Base-by-base conservation (phyloP, 257 asterid species). In the Avicennia marina region DNA sequence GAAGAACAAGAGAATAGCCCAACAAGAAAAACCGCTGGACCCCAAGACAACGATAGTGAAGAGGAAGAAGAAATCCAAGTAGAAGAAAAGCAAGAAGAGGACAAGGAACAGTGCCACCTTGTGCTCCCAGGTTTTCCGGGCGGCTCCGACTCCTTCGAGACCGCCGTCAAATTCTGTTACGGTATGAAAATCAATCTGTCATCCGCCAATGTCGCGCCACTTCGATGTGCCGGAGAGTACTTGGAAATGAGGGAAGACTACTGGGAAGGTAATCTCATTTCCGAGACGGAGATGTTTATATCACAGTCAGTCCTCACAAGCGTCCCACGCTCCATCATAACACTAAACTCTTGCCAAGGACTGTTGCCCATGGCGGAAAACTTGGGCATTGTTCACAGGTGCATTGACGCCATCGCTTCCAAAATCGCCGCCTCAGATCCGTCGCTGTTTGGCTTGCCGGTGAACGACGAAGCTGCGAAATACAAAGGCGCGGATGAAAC, bases 391-490 rank as follows among this genome's bases (percentile, higher is more conserved):
- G 41, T 36, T 11, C 41, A 36, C 3, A 36, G 13, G 13, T 36
- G 41, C 13, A 12, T 2, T 3, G 41, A 36, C 13, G 13, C 41
- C 13, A 11, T 11, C 1, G 79, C 89, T 29, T 84, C 99, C 15
- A 89, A 62, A 63, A 94, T 95, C 61, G 78, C 87, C 12, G 55
- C 77, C 19, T 46, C 89, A 3, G 97, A 89, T 84, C 95, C 96
- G 40, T 68, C 97, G 39, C 59, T 89, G 29, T 83, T 93, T 7
- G 97, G 99, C 11, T 93, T 97, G 97, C 99, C 99, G 24, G 83
- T 93, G 38, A 85, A 67, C 63, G 95, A 81, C 64, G 82, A 75
- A 9, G 71, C 55, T 24, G 27, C 49, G 27, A 55, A 56, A 38
- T 1, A 29, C 33, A 26, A 65, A 26, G 60, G 43, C 16, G 66